Percentiles rank a stretch among this genome's conserved stretches.
phyloP scores from a whole-genome alignment of 2,329 filamentous ascomycete genomes.

The Cadophora luteo-olivacea region DNA sequence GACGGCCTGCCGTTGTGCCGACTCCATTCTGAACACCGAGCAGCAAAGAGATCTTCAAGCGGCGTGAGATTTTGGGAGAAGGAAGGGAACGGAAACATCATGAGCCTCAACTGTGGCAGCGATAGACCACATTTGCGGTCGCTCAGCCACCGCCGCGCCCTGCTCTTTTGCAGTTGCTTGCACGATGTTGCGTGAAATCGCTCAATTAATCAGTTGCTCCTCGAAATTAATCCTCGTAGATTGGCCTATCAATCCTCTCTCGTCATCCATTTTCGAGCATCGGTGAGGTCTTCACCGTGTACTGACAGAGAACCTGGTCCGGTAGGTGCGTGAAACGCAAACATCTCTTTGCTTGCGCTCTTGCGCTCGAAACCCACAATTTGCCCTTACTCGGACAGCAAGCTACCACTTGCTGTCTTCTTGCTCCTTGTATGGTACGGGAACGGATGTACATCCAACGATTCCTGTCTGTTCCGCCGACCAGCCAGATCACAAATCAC shows the following conservation, averaged over 20 bases:
- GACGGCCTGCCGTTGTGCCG: constrained; percentile 16
- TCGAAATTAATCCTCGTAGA: not conserved
- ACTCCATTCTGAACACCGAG: constrained; percentile 2
- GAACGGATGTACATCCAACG: not conserved
- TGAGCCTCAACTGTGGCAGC: constrained; percentile 22
- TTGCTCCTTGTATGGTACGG: not conserved
- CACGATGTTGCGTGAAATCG: not conserved
- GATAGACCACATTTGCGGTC: not conserved
- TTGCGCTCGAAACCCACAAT: not conserved
- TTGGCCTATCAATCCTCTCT: constrained; percentile 5
- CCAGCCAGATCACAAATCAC: not conserved
- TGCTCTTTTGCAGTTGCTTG: not conserved
- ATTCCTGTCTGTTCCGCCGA: not conserved
- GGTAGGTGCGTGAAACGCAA: not conserved
- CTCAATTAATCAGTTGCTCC: not conserved
- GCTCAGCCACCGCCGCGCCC: constrained; percentile 2
- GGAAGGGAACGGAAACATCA: not conserved
- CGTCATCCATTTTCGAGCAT: not conserved
- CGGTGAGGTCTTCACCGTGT: constrained; percentile 15
- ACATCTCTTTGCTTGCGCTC: not conserved
- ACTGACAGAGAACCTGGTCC: not conserved
- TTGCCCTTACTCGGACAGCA: constrained; percentile 1
- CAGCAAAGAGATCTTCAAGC: not conserved
- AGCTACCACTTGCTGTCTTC: not conserved
- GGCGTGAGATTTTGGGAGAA: not conserved